Evolutionary conservation across 164 flowering plant genomes (phyloP).

Genomic region (Tetracentron sinense): DNA sequence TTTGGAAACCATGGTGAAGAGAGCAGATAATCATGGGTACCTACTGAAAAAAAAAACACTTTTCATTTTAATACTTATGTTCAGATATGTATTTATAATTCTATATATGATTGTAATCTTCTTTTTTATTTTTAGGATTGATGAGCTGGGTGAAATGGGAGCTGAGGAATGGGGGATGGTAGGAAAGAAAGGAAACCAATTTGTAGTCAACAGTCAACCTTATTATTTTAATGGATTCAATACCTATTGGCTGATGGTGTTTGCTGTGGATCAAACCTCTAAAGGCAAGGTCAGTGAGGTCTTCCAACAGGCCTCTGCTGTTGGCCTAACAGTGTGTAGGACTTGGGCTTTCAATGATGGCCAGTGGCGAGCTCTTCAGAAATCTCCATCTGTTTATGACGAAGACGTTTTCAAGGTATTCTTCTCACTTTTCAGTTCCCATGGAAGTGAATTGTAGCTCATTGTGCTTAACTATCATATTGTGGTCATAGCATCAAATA

Average conservation of each 20-base stretch:
- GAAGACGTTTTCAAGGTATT: constrained; percentile 84
- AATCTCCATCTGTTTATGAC: constrained; percentile 79
- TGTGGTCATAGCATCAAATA: neutral
- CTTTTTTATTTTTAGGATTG: constrained; percentile 20
- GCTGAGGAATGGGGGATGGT: constrained; percentile 77
- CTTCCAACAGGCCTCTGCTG: constrained; percentile 81
- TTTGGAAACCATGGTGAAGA: constrained; percentile 15
- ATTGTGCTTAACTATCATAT: neutral
- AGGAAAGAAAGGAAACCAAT: constrained; percentile 72
- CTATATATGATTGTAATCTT: neutral
- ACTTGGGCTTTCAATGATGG: constrained; percentile 99
- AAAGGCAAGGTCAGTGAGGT: constrained; percentile 72
- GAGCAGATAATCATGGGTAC: constrained; percentile 25
- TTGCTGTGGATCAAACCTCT: constrained; percentile 80
- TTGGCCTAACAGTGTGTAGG: constrained; percentile 80
- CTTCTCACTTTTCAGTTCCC: neutral
- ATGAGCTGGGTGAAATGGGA: constrained; percentile 28
- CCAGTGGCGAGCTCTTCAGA: constrained; percentile 91
- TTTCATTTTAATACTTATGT: no score
- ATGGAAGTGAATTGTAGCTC: neutral
- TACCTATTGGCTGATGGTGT: constrained; percentile 92
- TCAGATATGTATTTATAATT: no score
- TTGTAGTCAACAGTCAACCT: constrained; percentile 53
- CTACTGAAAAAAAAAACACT: no score
- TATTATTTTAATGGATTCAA: constrained; percentile 90